phyloP scores from a whole-genome alignment of 257 asterid genomes.

The Echium plantagineum region DNA sequence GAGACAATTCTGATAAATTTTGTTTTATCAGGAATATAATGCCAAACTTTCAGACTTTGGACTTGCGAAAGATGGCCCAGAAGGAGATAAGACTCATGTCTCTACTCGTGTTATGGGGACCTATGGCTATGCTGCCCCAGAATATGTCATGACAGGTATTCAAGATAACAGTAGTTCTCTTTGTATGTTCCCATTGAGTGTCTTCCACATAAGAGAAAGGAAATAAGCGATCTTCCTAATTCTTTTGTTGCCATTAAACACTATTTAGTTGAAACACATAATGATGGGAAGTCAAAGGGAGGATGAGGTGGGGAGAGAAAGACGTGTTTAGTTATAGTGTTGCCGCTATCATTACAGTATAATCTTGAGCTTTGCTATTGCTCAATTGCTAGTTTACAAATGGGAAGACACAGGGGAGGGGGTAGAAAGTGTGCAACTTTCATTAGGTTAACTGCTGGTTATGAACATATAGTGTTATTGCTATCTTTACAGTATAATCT shows the following conservation, averaged over 20 bases:
- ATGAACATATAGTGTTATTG: neutral
- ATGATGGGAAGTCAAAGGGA: too few relatives aligned
- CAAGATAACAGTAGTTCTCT: neutral
- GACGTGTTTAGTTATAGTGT: too few relatives aligned
- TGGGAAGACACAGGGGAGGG: neutral
- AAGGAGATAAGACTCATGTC: conserved; percentile 91
- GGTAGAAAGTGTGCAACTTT: neutral
- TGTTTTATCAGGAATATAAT: conserved; percentile 62
- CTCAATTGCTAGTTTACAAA: neutral
- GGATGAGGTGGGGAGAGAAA: too few relatives aligned
- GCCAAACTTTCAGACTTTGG: conserved; percentile 98
- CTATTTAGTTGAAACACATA: too few relatives aligned
- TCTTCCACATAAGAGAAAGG: too few relatives aligned
- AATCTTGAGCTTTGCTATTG: too few relatives aligned
- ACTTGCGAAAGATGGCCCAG: conserved; percentile 97
- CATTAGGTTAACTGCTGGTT: neutral
- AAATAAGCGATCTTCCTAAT: too few relatives aligned
- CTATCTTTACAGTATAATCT: neutral
- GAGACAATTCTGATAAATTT: conserved; percentile 3
- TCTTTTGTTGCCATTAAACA: too few relatives aligned
- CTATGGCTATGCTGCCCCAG: conserved; percentile 97
- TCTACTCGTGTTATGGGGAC: conserved; percentile 99
- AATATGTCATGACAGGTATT: conserved; percentile 94
- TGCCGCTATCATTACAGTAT: too few relatives aligned
- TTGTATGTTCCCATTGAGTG: too few relatives aligned